Evolutionary conservation across 495 filamentous ascomycete species (phyloP).

Genomic region (Hypoxylon fuscum): DNA sequence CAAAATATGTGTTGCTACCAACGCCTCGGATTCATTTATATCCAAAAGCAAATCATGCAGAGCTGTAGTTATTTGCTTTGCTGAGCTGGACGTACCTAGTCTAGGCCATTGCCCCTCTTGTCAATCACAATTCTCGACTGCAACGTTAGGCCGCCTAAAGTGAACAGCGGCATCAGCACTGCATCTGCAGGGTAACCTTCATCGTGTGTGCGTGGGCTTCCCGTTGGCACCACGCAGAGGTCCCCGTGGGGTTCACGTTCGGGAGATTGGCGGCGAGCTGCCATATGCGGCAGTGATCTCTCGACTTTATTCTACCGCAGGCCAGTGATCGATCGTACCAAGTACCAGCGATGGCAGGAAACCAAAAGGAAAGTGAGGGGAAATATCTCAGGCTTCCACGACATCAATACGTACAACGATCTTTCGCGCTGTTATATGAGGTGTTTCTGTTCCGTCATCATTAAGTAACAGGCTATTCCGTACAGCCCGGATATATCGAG

Average conservation of each 20-base stretch:
- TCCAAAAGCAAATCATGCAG: neutral
- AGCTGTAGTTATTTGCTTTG: neutral
- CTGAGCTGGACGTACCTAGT: slow-evolving; percentile 1
- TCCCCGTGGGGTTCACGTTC: slow-evolving; percentile 34
- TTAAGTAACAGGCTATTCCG: neutral
- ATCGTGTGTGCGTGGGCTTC: slow-evolving; percentile 22
- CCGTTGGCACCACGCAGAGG: slow-evolving; percentile 12
- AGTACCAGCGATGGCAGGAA: neutral
- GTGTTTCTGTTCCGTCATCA: slow-evolving; percentile 5
- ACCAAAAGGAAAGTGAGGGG: neutral
- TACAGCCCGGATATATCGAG: slow-evolving; percentile 25
- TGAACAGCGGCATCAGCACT: slow-evolving; percentile 17
- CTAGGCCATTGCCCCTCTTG: slow-evolving; percentile 9
- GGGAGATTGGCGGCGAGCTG: slow-evolving; percentile 16
- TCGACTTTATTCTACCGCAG: neutral
- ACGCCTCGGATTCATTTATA: neutral
- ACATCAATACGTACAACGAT: neutral
- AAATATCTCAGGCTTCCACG: neutral
- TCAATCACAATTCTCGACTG: slow-evolving; percentile 6
- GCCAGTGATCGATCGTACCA: neutral
- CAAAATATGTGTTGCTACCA: neutral
- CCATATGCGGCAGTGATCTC: slow-evolving; percentile 25
- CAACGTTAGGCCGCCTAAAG: slow-evolving; percentile 16
- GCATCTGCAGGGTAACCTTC: slow-evolving; percentile 29
- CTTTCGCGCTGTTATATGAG: neutral